A percentile compares a stretch with the other conserved stretches of the same genome.
Conservation (phyloP, 768 basidiomycete genomes). For the Lentinus brumalis region DNA sequence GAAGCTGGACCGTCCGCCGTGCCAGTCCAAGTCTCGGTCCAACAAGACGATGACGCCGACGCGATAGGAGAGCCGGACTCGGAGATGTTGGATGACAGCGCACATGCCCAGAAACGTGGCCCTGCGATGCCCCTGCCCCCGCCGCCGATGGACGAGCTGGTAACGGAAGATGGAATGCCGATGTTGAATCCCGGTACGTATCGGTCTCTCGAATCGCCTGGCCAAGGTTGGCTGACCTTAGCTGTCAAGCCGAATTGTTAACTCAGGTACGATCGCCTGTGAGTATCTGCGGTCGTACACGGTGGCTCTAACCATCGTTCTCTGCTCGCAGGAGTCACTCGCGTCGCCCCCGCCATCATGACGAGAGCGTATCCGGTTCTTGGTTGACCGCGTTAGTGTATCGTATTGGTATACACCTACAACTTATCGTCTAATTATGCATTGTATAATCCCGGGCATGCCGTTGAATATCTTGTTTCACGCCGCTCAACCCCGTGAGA, state of each 20-base stretch:
- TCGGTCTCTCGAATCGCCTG: background rate
- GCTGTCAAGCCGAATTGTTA: conserved; percentile 53
- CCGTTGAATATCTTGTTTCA: too few relatives aligned
- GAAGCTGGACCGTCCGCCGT: conserved; percentile 4
- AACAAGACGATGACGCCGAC: conserved; percentile 8
- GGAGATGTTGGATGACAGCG: background rate
- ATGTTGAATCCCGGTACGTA: conserved; percentile 65
- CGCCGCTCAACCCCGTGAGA: too few relatives aligned
- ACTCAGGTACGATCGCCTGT: conserved; percentile 50
- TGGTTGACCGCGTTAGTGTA: background rate
- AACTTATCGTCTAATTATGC: conserved; percentile 7
- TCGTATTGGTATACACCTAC: conserved; percentile 13
- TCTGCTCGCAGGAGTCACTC: conserved; percentile 52
- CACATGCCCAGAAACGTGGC: background rate
- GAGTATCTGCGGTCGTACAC: background rate
- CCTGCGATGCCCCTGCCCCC: conserved; percentile 40
- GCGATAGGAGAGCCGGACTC: background rate
- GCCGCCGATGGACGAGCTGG: conserved; percentile 44
- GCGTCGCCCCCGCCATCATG: conserved; percentile 67
- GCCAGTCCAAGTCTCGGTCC: background rate
- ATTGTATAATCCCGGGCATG: conserved; percentile 2
- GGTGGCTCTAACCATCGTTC: background rate
- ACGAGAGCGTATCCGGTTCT: conserved; percentile 15
- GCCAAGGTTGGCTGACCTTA: background rate
- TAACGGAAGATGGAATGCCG: conserved; percentile 65